Conservation (phyloP, 2,329 filamentous ascomycete genomes). For the Claviceps sp. region DNA sequence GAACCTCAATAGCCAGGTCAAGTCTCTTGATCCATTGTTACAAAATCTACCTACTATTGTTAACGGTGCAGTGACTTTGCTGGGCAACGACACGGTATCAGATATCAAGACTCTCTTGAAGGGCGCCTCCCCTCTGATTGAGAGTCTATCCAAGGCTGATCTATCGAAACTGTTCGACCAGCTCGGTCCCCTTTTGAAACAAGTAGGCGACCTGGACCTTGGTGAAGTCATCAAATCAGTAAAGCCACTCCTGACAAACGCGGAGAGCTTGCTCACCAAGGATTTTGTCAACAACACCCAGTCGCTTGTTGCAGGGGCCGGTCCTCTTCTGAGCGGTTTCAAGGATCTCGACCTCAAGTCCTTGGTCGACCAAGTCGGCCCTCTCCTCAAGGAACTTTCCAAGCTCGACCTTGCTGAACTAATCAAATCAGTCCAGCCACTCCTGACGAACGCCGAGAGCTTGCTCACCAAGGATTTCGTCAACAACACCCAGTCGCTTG, state of each 20-base stretch:
- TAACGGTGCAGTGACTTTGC: background rate
- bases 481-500: constrained; percentile 6
- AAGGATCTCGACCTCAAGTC: constrained; percentile 17
- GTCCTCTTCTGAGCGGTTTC: constrained; percentile 20
- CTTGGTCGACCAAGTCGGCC: constrained; percentile 3
- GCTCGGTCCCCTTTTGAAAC: constrained; percentile 3
- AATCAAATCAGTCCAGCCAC: constrained; percentile 4
- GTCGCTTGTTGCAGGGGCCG: constrained; percentile 10
- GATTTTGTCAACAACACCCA: constrained; percentile 10
- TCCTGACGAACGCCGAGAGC: constrained; percentile 7
- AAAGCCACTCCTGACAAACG: background rate
- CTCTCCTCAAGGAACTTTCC: too few species aligned
- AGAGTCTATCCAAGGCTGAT: constrained; percentile 6
- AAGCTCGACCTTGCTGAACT: constrained; percentile 3
- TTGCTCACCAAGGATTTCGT: constrained; percentile 11
- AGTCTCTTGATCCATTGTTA: constrained; percentile 10
- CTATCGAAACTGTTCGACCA: constrained; percentile 4
- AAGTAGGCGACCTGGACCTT: constrained; percentile 4
- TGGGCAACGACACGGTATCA: constrained; percentile 2
- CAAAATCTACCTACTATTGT: constrained; percentile 1
- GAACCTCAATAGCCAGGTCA: constrained; percentile 16
- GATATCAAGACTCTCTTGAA: constrained; percentile 4
- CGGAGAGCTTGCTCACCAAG: constrained; percentile 5
- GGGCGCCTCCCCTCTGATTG: constrained; percentile 3
- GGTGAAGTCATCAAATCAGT: background rate